Conservation (phyloP, 2,329 filamentous ascomycete species). For the Kalaharituber pfeilii region DNA sequence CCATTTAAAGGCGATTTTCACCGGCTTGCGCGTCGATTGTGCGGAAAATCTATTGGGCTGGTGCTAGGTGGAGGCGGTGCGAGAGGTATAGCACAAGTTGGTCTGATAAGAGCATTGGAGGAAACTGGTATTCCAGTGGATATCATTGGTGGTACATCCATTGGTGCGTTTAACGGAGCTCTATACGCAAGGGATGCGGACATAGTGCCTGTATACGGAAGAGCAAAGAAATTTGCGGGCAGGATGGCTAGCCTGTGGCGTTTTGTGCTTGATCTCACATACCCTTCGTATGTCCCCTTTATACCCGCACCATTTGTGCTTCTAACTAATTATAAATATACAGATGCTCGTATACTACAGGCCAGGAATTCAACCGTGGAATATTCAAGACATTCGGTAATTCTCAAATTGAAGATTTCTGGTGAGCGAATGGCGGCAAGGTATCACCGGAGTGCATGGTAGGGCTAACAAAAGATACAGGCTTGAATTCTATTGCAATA, state of each 20-base stretch:
- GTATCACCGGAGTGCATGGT: too few species aligned
- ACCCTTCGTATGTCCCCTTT: conserved; percentile 46
- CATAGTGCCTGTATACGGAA: conserved; percentile 87
- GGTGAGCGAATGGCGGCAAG: too few species aligned
- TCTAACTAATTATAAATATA: neutral
- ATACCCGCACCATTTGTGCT: conserved; percentile 27
- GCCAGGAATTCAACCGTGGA: conserved; percentile 95
- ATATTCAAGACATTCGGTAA: conserved; percentile 98
- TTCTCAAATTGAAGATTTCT: conserved; percentile 95
- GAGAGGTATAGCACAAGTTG: conserved; percentile 77
- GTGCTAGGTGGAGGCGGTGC: conserved; percentile 90
- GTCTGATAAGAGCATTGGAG: conserved; percentile 85
- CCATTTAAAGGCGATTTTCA: conserved; percentile 96
- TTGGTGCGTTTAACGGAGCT: conserved; percentile 86
- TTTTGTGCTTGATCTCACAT: conserved; percentile 90
- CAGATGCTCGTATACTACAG: conserved; percentile 72
- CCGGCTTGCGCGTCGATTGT: conserved; percentile 70
- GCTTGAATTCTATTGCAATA: conserved; percentile 96
- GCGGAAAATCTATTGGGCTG: conserved; percentile 83
- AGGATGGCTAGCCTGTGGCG: conserved; percentile 99
- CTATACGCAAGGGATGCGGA: conserved; percentile 93
- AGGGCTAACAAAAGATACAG: too few species aligned
- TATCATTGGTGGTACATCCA: conserved; percentile 86
- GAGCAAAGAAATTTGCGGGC: conserved; percentile 91
- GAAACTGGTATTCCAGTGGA: conserved; percentile 94